These are phyloP conservation scores for Pythium grandisporangium DNA, from an alignment of 352 stramenopile genomes.

Conservation along the genomic window DNA sequence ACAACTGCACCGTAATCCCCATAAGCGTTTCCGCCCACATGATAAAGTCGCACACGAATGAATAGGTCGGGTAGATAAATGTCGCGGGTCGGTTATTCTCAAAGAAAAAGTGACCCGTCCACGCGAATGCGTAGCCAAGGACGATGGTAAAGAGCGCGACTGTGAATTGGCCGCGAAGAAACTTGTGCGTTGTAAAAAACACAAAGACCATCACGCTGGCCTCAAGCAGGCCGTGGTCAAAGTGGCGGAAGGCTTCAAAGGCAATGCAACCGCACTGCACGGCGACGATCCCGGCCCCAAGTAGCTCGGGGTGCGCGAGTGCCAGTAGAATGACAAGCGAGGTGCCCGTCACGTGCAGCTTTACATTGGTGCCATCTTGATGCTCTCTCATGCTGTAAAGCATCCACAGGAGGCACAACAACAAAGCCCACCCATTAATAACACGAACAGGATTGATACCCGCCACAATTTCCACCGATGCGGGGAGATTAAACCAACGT, in stretches of 20 bases:
- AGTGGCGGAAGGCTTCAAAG: conserved; percentile 24
- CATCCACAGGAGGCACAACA: too few species aligned
- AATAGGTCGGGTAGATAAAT: conserved; percentile 65
- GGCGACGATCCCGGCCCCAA: conserved; percentile 14
- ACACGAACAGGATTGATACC: too few species aligned
- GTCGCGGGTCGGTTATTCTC: conserved; percentile 51
- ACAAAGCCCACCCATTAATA: too few species aligned
- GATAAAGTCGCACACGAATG: conserved; percentile 45
- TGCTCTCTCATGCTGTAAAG: conserved; percentile 22
- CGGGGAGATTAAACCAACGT: conserved; percentile 4
- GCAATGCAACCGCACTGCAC: conserved; percentile 29
- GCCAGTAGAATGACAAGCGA: conserved; percentile 23
- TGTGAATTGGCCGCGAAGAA: conserved; percentile 17
- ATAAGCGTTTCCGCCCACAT: conserved; percentile 40
- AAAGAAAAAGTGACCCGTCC: conserved; percentile 56
- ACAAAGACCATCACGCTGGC: conserved; percentile 15
- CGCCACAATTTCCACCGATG: too few species aligned
- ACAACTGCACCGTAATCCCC: conserved; percentile 22
- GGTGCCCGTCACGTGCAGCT: conserved; percentile 29
- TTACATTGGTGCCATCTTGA: conserved; percentile 33
- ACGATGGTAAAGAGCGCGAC: conserved; percentile 12
- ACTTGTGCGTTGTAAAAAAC: conserved; percentile 22
- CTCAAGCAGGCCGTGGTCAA: conserved; percentile 25
- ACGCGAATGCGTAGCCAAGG: conserved; percentile 51
- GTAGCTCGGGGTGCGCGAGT: conserved; percentile 25